phyloP scores from a whole-genome alignment of 164 flowering plant genomes.

The Annona cherimola region DNA sequence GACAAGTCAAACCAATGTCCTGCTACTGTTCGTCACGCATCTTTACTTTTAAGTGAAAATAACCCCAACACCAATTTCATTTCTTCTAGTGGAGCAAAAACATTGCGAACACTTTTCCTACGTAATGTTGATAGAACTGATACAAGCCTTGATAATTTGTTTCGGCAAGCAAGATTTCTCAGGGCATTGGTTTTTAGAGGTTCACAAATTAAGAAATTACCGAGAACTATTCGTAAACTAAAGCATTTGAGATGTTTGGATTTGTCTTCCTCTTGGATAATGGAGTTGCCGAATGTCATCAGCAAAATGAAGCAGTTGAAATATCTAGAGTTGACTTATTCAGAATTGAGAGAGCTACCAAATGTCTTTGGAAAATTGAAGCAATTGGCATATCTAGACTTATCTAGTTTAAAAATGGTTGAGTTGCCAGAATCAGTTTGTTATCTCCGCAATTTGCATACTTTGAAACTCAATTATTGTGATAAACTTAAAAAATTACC shows the following conservation, averaged over 20 bases:
- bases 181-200: conserved; percentile 9
- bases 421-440: conserved; percentile 16
- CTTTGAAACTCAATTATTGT: background rate
- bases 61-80: background rate
- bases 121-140: background rate
- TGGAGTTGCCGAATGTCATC: too few relatives aligned
- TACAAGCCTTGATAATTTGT: background rate
- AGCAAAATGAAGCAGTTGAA: too few relatives aligned
- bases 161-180: background rate
- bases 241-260: conserved; percentile 5
- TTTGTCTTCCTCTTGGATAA: background rate
- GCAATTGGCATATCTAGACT: too few relatives aligned
- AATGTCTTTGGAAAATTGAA: too few relatives aligned
- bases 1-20: background rate
- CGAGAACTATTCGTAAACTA: conserved; percentile 1
- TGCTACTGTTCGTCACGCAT: background rate
- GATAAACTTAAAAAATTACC: background rate
- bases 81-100: background rate
- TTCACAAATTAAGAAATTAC: background rate
- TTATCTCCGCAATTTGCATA: conserved; percentile 17
- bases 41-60: background rate
- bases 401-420: too few relatives aligned
- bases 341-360: too few relatives aligned
- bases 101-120: conserved; percentile 1
- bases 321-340: too few relatives aligned